Conservation (phyloP, 106 monocot species). For the Agapanthus africanus region DNA sequence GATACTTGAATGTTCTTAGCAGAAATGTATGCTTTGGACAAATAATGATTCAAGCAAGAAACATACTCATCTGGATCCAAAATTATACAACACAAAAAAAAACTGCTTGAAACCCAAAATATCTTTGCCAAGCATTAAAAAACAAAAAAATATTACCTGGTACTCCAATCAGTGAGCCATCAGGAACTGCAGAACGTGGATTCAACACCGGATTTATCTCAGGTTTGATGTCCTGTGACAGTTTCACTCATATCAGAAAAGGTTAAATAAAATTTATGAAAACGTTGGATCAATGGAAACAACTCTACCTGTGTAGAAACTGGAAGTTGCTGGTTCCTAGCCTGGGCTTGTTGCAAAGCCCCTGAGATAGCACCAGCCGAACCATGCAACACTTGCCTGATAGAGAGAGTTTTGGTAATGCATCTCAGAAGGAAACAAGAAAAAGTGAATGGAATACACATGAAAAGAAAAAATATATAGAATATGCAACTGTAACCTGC, state of each 20-base stretch:
- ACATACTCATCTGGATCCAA: too few species aligned
- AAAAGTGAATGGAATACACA: background rate
- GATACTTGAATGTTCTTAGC: too few species aligned
- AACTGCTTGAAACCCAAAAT: too few species aligned
- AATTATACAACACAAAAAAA: too few species aligned
- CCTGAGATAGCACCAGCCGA: slow-evolving; percentile 52
- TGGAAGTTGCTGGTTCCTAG: slow-evolving; percentile 66
- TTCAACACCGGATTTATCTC: slow-evolving; percentile 73
- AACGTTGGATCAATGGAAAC: background rate
- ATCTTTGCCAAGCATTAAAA: too few species aligned
- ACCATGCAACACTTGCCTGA: slow-evolving; percentile 80
- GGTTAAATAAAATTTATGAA: background rate
- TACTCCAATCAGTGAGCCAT: slow-evolving; percentile 75
- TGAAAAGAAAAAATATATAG: background rate
- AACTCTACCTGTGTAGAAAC: slow-evolving; percentile 51
- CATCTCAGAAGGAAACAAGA: background rate
- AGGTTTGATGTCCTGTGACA: slow-evolving; percentile 63
- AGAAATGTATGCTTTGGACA: too few species aligned
- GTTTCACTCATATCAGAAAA: slow-evolving; percentile 1
- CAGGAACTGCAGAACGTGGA: slow-evolving; percentile 57
- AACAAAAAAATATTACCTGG: slow-evolving; percentile 34
- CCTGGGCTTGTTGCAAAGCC: slow-evolving; percentile 59
- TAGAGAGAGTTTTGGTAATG: background rate
- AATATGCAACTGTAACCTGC: background rate
- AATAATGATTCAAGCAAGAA: too few species aligned